These are phyloP conservation scores for Eragrostis tef DNA, from an alignment of 202 grass and related monocot genomes.

Conservation along the genomic window DNA sequence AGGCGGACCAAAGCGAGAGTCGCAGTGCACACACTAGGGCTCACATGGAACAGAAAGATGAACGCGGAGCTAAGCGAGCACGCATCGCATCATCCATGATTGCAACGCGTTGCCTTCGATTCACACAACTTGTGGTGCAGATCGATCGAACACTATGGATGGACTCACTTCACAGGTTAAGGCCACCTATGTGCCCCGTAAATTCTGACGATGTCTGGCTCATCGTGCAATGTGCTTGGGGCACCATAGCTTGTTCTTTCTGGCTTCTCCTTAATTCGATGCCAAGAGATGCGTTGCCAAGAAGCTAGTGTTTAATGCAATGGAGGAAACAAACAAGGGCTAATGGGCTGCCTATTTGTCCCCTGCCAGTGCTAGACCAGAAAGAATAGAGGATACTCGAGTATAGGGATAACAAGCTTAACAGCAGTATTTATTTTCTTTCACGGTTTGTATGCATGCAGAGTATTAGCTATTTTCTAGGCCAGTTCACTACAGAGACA, in stretches of 20 bases:
- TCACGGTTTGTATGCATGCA: too few species aligned
- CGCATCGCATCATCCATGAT: background rate
- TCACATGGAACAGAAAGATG: slow-evolving; percentile 21
- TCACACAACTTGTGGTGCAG: background rate
- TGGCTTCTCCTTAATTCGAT: slow-evolving; percentile 1
- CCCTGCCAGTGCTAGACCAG: background rate
- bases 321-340: slow-evolving; percentile 10
- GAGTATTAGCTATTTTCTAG: too few species aligned
- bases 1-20: slow-evolving; percentile 11
- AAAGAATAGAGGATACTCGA: slow-evolving; percentile 14
- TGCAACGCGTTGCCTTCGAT: slow-evolving; percentile 11
- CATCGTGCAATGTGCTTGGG: background rate
- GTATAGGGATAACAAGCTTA: background rate
- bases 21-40: background rate
- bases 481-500: too few species aligned
- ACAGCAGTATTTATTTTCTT: background rate
- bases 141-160: background rate
- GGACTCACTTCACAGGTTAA: background rate
- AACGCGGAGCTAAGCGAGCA: background rate
- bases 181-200: background rate
- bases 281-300: background rate
- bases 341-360: too few species aligned
- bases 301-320: slow-evolving; percentile 36
- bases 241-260: background rate
- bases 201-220: background rate